These are phyloP conservation scores for Panaeolus cyanescens DNA, from an alignment of 768 basidiomycete species.

Conservation along the genomic window DNA sequence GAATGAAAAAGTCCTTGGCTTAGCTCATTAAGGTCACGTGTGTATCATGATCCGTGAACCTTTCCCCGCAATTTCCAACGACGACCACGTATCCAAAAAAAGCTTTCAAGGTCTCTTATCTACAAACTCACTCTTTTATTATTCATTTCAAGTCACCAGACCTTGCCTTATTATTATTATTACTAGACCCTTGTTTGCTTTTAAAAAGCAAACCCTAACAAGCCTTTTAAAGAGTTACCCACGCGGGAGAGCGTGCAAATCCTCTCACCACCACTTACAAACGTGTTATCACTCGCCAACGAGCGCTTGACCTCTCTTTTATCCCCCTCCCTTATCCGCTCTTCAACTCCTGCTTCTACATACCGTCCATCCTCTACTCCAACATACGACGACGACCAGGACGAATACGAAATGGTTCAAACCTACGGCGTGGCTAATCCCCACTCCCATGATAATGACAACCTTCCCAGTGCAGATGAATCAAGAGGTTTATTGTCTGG, in stretches of 20 bases:
- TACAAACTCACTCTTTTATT: neutral
- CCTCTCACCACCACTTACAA: neutral
- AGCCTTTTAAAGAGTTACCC: neutral
- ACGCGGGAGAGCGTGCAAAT: slow-evolving; percentile 2
- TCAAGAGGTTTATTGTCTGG: slow-evolving; percentile 62
- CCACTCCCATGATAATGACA: slow-evolving; percentile 11
- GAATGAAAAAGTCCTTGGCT: neutral
- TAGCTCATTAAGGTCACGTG: neutral
- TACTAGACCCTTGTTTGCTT: neutral
- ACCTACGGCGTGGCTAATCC: slow-evolving; percentile 63
- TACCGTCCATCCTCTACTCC: neutral
- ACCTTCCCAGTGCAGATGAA: slow-evolving; percentile 39
- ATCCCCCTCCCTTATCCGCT: neutral
- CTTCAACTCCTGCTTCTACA: neutral
- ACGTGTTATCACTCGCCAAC: neutral
- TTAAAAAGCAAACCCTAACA: neutral
- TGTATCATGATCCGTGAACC: neutral
- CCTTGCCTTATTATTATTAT: neutral
- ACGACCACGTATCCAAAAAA: neutral
- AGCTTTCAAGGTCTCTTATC: neutral
- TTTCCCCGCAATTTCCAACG: neutral
- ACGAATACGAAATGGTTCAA: slow-evolving; percentile 63
- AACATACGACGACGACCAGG: slow-evolving; percentile 20
- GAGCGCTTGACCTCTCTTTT: neutral
- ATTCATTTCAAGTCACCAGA: neutral